phyloP scores from a whole-genome alignment of 371 early-diverging fungal species.

The Saksenaea oblongispora region DNA sequence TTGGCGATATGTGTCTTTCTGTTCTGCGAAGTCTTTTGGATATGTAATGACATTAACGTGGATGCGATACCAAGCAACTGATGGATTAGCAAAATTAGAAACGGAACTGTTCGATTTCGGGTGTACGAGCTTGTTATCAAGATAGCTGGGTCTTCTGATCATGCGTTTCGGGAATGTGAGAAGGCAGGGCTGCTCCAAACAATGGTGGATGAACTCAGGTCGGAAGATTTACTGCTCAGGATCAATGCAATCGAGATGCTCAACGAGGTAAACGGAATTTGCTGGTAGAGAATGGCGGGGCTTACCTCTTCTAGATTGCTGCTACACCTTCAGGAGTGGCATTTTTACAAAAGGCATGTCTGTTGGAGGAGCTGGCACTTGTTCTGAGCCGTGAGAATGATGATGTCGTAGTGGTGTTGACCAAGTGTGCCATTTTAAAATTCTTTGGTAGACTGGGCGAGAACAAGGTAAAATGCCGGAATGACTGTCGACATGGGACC shows the following conservation, averaged over 20 bases:
- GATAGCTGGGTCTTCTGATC: constrained; percentile 40
- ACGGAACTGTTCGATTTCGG: constrained; percentile 48
- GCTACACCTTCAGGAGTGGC: constrained; percentile 25
- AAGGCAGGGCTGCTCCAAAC: constrained; percentile 30
- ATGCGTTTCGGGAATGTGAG: constrained; percentile 41
- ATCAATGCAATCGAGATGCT: constrained; percentile 56
- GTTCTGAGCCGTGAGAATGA: constrained; percentile 27
- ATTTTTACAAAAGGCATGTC: constrained; percentile 37
- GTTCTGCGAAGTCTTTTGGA: background rate
- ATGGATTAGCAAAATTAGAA: constrained; percentile 23
- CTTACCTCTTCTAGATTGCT: constrained; percentile 25
- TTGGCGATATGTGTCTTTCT: background rate
- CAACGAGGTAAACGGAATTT: constrained; percentile 30
- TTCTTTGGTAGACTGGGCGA: constrained; percentile 46
- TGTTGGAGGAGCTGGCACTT: constrained; percentile 29
- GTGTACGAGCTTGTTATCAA: constrained; percentile 48
- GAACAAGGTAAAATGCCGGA: constrained; percentile 17
- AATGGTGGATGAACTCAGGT: constrained; percentile 32
- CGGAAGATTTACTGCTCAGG: constrained; percentile 44
- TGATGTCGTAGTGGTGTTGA: constrained; percentile 34
- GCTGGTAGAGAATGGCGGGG: background rate
- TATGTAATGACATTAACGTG: background rate
- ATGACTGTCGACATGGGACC: background rate
- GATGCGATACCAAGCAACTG: constrained; percentile 4
- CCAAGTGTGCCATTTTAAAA: constrained; percentile 42